These are phyloP conservation scores for Penicillium robsamsonii DNA, from an alignment of 495 filamentous ascomycete species.

Conservation along the genomic window DNA sequence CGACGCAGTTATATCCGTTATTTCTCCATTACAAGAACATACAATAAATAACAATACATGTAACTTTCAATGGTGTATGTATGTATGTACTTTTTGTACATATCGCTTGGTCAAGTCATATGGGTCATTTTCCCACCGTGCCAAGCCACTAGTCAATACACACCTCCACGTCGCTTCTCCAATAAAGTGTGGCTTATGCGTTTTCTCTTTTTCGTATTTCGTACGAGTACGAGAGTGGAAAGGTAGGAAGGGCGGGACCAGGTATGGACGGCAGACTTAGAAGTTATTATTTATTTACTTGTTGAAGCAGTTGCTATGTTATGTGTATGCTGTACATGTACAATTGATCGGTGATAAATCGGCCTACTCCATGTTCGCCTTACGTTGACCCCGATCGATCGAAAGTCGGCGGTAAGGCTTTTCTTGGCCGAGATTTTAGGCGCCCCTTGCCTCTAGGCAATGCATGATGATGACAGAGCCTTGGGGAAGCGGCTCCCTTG, in stretches of 20 bases:
- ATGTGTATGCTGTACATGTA: not conserved
- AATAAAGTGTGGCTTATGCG: not conserved
- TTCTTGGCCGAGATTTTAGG: not conserved
- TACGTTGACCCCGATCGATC: not conserved
- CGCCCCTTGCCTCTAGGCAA: conserved; percentile 9
- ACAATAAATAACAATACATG: not conserved
- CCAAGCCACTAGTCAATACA: conserved; percentile 21
- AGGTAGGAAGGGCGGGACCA: not conserved
- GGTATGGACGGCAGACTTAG: not conserved
- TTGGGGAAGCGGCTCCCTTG: not conserved
- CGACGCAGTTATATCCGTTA: not conserved
- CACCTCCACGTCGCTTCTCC: conserved; percentile 9
- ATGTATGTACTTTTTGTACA: not conserved
- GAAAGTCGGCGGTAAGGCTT: not conserved
- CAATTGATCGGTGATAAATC: not conserved
- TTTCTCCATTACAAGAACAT: not conserved
- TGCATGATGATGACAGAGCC: not conserved
- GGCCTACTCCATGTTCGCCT: not conserved
- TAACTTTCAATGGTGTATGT: not conserved
- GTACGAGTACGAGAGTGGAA: conserved; percentile 16
- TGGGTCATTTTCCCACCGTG: not conserved
- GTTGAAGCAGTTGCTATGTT: not conserved
- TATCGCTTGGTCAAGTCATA: too few species aligned
- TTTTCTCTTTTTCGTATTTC: conserved; percentile 6
- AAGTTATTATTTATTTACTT: not conserved